A percentile compares a stretch with the other conserved stretches of the same genome.
phyloP scores from a whole-genome alignment of 2,329 filamentous ascomycete genomes.

The Hawksworthiomyces lignivorus region DNA sequence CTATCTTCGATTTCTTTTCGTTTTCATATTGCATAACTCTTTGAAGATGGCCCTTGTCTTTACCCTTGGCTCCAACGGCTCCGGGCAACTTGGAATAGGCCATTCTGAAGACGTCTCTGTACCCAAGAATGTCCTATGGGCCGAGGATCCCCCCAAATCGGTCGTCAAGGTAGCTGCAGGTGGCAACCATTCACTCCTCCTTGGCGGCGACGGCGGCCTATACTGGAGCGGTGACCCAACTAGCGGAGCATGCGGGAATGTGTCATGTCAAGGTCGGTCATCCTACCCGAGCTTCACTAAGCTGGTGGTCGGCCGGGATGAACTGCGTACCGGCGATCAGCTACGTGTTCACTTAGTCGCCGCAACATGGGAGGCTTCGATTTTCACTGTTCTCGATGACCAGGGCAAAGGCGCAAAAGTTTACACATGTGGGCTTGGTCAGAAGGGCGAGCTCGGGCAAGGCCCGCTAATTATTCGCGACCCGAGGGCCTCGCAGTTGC shows the following conservation, averaged over 20 bases:
- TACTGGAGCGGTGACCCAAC: constrained; percentile 57
- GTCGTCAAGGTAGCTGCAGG: constrained; percentile 49
- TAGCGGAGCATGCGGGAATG: constrained; percentile 47
- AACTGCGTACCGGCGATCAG: constrained; percentile 19
- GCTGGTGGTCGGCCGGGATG: constrained; percentile 33
- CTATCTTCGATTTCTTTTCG: too few relatives aligned
- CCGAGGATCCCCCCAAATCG: constrained; percentile 27
- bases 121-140: constrained; percentile 55
- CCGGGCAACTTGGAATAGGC: constrained; percentile 64
- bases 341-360: constrained; percentile 40
- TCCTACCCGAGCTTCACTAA: constrained; percentile 20
- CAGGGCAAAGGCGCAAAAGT: constrained; percentile 39
- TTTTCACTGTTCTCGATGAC: constrained; percentile 46
- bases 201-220: constrained; percentile 51
- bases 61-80: constrained; percentile 69
- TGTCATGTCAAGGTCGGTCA: constrained; percentile 16
- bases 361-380: constrained; percentile 72
- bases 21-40: too few relatives aligned
- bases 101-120: constrained; percentile 64
- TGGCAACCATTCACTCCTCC: constrained; percentile 78
- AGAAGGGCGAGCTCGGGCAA: constrained; percentile 66
- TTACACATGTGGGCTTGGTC: constrained; percentile 57
- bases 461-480: constrained; percentile 45
- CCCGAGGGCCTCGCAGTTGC: constrained; percentile 40
- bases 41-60: constrained; percentile 47